These are phyloP conservation scores for Xylaria polymorpha DNA, from an alignment of 2,329 filamentous ascomycete genomes.

Conservation along the genomic window DNA sequence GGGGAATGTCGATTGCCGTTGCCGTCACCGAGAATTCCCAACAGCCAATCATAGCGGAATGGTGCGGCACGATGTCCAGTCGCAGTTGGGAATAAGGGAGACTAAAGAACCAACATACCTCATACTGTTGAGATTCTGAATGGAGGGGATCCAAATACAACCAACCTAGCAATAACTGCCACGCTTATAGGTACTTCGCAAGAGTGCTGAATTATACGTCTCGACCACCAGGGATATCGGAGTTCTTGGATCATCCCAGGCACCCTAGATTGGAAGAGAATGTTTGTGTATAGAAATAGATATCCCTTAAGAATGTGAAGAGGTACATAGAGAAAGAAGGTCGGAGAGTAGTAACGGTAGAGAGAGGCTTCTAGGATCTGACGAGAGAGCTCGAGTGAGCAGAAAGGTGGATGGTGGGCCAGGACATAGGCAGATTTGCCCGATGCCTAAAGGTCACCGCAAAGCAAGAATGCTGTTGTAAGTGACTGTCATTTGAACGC, in stretches of 20 bases:
- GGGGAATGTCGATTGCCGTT: constrained; percentile 9
- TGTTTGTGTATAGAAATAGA: constrained; percentile 9
- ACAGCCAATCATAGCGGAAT: constrained; percentile 9
- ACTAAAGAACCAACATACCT: constrained; percentile 15
- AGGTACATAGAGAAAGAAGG: background rate
- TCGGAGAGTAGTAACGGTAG: background rate
- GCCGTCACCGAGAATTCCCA: background rate
- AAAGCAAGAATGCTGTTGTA: constrained; percentile 3
- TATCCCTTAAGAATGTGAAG: constrained; percentile 17
- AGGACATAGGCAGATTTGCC: constrained; percentile 4
- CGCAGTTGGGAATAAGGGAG: background rate
- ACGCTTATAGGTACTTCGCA: background rate
- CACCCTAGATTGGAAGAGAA: background rate
- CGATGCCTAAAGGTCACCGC: background rate
- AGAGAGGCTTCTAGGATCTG: constrained; percentile 8
- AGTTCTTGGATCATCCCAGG: background rate
- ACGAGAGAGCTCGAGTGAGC: constrained; percentile 7
- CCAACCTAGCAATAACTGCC: background rate
- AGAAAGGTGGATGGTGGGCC: background rate
- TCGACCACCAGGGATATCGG: background rate
- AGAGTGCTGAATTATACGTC: background rate
- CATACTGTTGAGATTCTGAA: background rate
- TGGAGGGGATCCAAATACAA: background rate
- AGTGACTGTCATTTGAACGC: background rate
- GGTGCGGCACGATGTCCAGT: background rate